These are phyloP conservation scores for Phytophthora sansomeana DNA, from an alignment of 352 stramenopile genomes.

Conservation along the genomic window DNA sequence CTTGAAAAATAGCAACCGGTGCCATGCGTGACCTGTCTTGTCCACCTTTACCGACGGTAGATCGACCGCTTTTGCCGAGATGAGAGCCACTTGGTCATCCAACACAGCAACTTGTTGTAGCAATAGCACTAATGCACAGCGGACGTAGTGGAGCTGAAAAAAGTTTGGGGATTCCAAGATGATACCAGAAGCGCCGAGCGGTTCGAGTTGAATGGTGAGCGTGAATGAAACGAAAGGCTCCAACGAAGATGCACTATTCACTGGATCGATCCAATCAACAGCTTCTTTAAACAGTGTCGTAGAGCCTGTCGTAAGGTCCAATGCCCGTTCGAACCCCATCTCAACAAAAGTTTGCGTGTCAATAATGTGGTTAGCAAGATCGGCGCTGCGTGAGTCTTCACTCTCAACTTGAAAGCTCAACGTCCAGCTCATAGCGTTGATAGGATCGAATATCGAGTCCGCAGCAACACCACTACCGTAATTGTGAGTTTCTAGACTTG, in stretches of 20 bases:
- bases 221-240: constrained; percentile 21
- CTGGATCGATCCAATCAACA: constrained; percentile 12
- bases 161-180: constrained; percentile 25
- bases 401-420: constrained; percentile 21
- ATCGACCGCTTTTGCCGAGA: constrained; percentile 6
- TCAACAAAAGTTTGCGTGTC: constrained; percentile 1
- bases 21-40: not conserved
- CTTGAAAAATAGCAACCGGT: constrained; percentile 11
- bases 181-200: constrained; percentile 3
- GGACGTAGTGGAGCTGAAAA: constrained; percentile 30
- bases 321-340: constrained; percentile 2
- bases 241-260: not conserved
- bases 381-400: not conserved
- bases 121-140: constrained; percentile 23
- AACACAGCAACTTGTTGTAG: constrained; percentile 32
- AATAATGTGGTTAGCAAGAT: constrained; percentile 7
- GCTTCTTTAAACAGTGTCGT: constrained; percentile 3
- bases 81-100: constrained; percentile 5
- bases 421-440: constrained; percentile 29
- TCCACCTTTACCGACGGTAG: not conserved
- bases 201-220: constrained; percentile 21
- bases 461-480: constrained; percentile 8
- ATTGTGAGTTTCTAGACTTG: constrained; percentile 12
- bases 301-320: constrained; percentile 4
- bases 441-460: constrained; percentile 12